These are phyloP conservation scores for Taxawa tesnikishii DNA, from an alignment of 2,329 filamentous ascomycete species.

Conservation along the genomic window DNA sequence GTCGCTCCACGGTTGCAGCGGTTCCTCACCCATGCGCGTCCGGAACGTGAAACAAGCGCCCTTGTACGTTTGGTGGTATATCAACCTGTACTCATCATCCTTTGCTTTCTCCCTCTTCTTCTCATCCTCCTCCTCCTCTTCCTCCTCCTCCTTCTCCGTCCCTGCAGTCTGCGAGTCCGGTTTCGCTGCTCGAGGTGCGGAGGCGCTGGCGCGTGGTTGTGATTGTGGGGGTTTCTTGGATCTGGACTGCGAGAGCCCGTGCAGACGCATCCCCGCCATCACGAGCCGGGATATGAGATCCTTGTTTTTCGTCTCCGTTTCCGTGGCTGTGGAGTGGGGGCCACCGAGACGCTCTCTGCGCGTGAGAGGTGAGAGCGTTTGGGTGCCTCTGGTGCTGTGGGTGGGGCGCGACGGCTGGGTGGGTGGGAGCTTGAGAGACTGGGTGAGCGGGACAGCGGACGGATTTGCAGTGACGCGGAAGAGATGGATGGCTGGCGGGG, in stretches of 20 bases:
- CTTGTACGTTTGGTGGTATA: slow-evolving; percentile 41
- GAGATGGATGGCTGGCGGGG: too few species aligned
- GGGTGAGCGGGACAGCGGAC: slow-evolving; percentile 17
- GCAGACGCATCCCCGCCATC: slow-evolving; percentile 41
- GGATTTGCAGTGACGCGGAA: slow-evolving; percentile 12
- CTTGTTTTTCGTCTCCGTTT: slow-evolving; percentile 28
- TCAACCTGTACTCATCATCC: slow-evolving; percentile 39
- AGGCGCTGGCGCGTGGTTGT: not conserved
- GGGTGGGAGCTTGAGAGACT: slow-evolving; percentile 15
- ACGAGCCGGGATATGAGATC: slow-evolving; percentile 36
- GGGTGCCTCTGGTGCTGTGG: slow-evolving; percentile 9
- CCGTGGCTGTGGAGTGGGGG: slow-evolving; percentile 2
- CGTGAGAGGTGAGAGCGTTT: slow-evolving; percentile 15
- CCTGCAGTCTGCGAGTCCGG: slow-evolving; percentile 4
- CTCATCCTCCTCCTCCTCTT: slow-evolving; percentile 16
- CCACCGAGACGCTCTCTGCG: slow-evolving; percentile 12
- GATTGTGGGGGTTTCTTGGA: slow-evolving; percentile 11
- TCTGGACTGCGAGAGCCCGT: slow-evolving; percentile 31
- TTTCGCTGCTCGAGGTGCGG: not conserved
- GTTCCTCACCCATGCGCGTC: slow-evolving; percentile 22
- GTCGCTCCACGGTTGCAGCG: slow-evolving; percentile 28
- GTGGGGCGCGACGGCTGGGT: slow-evolving; percentile 9
- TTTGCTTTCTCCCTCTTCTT: slow-evolving; percentile 15
- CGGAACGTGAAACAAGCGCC: slow-evolving; percentile 35
- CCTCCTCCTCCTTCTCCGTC: not conserved